These are phyloP conservation scores for Cyberlindnera amylophila DNA, from an alignment of 805 yeast genomes.

Conservation along the genomic window DNA sequence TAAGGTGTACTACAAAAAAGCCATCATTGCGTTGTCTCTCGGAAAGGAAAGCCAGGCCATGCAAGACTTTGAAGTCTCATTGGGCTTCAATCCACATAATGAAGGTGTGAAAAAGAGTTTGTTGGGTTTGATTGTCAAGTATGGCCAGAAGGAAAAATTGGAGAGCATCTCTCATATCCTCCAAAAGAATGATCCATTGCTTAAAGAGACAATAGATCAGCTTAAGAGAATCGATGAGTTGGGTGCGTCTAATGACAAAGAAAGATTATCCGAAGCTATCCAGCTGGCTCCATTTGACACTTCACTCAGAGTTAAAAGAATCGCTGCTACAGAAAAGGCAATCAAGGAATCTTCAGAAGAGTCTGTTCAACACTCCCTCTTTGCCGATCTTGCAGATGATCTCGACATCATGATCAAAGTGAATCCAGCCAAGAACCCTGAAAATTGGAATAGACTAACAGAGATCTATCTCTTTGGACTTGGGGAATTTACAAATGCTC, in stretches of 20 bases:
- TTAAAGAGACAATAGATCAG: slow-evolving; percentile 14
- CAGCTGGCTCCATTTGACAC: slow-evolving; percentile 42
- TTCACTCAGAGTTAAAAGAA: slow-evolving; percentile 30
- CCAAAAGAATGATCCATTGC: slow-evolving; percentile 13
- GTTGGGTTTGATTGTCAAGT: slow-evolving; percentile 45
- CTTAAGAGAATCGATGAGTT: slow-evolving; percentile 19
- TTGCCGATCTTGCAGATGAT: slow-evolving; percentile 24
- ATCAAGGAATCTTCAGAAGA: slow-evolving; percentile 16
- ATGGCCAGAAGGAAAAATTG: slow-evolving; percentile 46
- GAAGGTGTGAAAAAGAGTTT: slow-evolving; percentile 48
- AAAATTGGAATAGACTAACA: slow-evolving; percentile 29
- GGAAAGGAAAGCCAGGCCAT: slow-evolving; percentile 53
- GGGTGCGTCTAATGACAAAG: slow-evolving; percentile 29
- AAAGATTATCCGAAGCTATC: slow-evolving; percentile 32
- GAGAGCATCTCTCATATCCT: slow-evolving; percentile 5
- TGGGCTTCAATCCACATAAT: slow-evolving; percentile 37
- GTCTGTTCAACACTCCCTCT: slow-evolving; percentile 19
- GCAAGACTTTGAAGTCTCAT: slow-evolving; percentile 45
- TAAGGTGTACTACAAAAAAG: slow-evolving; percentile 54
- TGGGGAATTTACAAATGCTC: slow-evolving; percentile 48
- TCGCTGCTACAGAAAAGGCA: slow-evolving; percentile 28
- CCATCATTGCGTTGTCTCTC: slow-evolving; percentile 54
- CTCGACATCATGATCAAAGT: slow-evolving; percentile 26
- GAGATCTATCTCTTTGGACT: slow-evolving; percentile 47
- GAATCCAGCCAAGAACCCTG: slow-evolving; percentile 26